phyloP scores from a whole-genome alignment of 805 yeast genomes.

The Tetrapisispora namnaoensis region DNA sequence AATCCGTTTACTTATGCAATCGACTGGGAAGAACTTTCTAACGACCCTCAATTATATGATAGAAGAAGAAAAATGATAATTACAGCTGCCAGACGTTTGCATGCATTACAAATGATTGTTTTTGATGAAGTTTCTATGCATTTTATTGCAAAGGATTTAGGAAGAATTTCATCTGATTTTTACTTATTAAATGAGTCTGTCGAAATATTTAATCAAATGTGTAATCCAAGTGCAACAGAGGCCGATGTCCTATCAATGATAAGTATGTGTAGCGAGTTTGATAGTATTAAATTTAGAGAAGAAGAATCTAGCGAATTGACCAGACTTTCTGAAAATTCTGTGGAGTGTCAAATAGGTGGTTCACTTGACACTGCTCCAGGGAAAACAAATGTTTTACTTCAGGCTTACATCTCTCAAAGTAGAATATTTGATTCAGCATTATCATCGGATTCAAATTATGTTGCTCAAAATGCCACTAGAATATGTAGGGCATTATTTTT shows the following conservation, averaged over 20 bases:
- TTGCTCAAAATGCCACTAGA: constrained; percentile 92
- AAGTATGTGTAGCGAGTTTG: constrained; percentile 90
- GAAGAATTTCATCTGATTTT: constrained; percentile 91
- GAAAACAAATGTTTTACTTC: constrained; percentile 79
- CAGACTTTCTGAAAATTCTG: constrained; percentile 44
- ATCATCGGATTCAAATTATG: constrained; percentile 79
- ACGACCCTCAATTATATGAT: constrained; percentile 71
- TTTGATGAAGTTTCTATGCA: constrained; percentile 79
- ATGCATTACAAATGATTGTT: constrained; percentile 82
- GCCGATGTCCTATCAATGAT: constrained; percentile 85
- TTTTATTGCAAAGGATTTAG: constrained; percentile 77
- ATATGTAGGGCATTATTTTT: constrained; percentile 85
- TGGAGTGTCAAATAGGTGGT: constrained; percentile 78
- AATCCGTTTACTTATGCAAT: constrained; percentile 91
- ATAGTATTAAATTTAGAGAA: constrained; percentile 75
- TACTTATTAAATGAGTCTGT: constrained; percentile 76
- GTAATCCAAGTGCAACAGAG: constrained; percentile 78
- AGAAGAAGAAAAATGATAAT: constrained; percentile 67
- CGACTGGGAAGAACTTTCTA: constrained; percentile 72
- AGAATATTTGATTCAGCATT: constrained; percentile 68
- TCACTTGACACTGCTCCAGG: constrained; percentile 67
- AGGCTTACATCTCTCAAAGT: constrained; percentile 76
- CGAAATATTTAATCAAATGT: constrained; percentile 78
- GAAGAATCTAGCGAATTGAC: constrained; percentile 77
- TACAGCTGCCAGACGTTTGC: constrained; percentile 75